Evolutionary conservation across 2,329 filamentous ascomycete species (phyloP).

Genomic region (Pseudogymnoascus sp.): DNA sequence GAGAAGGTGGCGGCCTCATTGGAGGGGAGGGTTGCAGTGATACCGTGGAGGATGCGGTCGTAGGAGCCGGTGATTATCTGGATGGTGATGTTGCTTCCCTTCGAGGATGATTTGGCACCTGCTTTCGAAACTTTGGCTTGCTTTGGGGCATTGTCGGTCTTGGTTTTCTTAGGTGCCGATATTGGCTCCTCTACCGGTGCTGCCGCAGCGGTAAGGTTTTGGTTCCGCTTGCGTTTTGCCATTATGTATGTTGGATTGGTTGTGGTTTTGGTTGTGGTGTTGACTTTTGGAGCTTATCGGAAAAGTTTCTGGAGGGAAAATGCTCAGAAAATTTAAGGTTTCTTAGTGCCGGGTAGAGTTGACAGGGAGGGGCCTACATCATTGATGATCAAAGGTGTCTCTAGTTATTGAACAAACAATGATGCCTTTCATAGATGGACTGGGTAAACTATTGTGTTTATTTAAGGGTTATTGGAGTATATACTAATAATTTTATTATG

Average conservation of each 20-base stretch:
- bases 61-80: slow-evolving; percentile 93
- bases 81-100: slow-evolving; percentile 47
- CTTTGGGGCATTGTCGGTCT: not conserved
- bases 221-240: slow-evolving; percentile 8
- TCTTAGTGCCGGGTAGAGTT: slow-evolving; percentile 8
- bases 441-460: not conserved
- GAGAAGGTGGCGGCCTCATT: slow-evolving; percentile 54
- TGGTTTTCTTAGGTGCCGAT: slow-evolving; percentile 8
- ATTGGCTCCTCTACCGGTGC: not conserved
- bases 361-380: slow-evolving; percentile 1
- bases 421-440: not conserved
- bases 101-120: slow-evolving; percentile 15
- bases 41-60: slow-evolving; percentile 83
- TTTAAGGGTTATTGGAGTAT: no score
- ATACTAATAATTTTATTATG: not conserved
- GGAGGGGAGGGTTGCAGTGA: slow-evolving; percentile 62
- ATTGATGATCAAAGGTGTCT: not conserved
- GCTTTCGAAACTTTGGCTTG: not conserved
- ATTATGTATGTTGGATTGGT: not conserved
- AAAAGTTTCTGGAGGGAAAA: slow-evolving; percentile 10
- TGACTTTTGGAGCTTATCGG: not conserved
- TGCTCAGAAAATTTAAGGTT: slow-evolving; percentile 7
- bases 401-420: not conserved
- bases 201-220: slow-evolving; percentile 1
- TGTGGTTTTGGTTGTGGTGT: slow-evolving; percentile 7